Evolutionary conservation across 768 basidiomycete species (phyloP).

Genomic region (Sistotremastrum niveocremeum): DNA sequence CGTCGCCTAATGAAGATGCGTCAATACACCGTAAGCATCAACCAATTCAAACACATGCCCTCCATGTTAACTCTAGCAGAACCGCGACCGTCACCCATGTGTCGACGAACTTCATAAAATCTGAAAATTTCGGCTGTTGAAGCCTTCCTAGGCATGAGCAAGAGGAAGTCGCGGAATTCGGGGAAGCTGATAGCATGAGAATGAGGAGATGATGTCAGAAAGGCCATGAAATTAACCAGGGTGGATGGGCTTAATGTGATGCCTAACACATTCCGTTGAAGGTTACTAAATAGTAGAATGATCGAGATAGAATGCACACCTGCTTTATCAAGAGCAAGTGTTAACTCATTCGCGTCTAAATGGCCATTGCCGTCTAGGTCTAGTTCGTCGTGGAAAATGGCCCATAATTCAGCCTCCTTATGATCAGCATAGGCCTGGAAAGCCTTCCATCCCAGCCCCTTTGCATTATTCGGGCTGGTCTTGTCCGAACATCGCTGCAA

Average conservation of each 20-base stretch:
- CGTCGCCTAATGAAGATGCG: constrained; percentile 42
- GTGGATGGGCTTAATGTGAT: constrained; percentile 56
- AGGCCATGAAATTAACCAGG: constrained; percentile 71
- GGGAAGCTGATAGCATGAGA: constrained; percentile 62
- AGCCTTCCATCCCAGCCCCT: constrained; percentile 51
- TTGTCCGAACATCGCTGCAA: constrained; percentile 38
- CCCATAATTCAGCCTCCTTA: constrained; percentile 85
- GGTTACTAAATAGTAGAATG: constrained; percentile 5
- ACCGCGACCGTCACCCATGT: constrained; percentile 63
- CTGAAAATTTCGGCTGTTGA: constrained; percentile 78
- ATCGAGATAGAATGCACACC: constrained; percentile 29
- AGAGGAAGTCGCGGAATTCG: constrained; percentile 82
- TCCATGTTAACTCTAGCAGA: constrained; percentile 79
- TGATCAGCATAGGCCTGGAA: constrained; percentile 64
- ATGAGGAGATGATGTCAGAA: constrained; percentile 57
- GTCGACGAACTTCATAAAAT: constrained; percentile 60
- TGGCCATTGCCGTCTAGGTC: constrained; percentile 83
- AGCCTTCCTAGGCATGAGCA: constrained; percentile 69
- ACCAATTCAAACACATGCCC: constrained; percentile 37
- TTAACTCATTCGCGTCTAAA: constrained; percentile 52
- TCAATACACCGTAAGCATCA: background rate
- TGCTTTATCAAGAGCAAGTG: constrained; percentile 51
- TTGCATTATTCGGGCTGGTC: constrained; percentile 14
- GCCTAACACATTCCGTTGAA: constrained; percentile 28
- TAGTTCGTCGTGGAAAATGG: constrained; percentile 79